Percentiles rank a stretch among this genome's conserved stretches.
Evolutionary conservation across 2,329 filamentous ascomycete genomes (phyloP).

Genomic region (Hypomyces perniciosus): DNA sequence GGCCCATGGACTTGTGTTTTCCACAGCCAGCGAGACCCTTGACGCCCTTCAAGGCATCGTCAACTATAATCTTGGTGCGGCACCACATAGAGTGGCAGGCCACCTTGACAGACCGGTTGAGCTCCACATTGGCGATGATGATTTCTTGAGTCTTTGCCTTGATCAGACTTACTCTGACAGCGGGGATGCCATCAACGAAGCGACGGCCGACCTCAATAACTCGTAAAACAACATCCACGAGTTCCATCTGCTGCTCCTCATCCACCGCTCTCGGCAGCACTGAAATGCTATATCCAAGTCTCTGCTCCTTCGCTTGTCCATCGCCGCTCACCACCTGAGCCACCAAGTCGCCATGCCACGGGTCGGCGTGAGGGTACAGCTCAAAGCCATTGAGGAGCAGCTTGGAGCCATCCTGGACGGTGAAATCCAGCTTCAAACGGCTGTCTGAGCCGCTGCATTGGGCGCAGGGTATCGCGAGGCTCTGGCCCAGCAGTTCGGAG

Average conservation of each 20-base stretch:
- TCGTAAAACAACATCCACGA: conserved; percentile 50
- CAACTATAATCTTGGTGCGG: conserved; percentile 36
- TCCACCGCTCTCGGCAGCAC: conserved; percentile 40
- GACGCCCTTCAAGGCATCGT: conserved; percentile 22
- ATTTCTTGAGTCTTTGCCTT: conserved; percentile 51
- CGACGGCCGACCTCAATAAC: conserved; percentile 54
- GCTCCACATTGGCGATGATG: conserved; percentile 45
- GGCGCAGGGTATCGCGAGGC: conserved; percentile 46
- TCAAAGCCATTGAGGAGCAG: conserved; percentile 55
- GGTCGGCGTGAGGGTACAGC: conserved; percentile 50
- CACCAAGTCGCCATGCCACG: conserved; percentile 37
- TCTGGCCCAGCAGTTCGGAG: conserved; percentile 28
- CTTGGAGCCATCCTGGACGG: conserved; percentile 41
- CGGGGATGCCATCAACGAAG: conserved; percentile 49
- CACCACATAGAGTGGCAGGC: conserved; percentile 46
- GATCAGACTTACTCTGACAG: conserved; percentile 56
- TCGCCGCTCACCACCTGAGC: conserved; percentile 41
- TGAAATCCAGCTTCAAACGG: conserved; percentile 49
- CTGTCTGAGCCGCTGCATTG: conserved; percentile 44
- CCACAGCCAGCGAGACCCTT: conserved; percentile 23
- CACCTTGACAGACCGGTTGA: conserved; percentile 24
- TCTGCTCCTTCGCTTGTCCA: conserved; percentile 29
- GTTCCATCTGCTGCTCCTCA: conserved; percentile 44
- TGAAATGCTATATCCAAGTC: conserved; percentile 45
- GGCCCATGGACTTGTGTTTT: conserved; percentile 12